These are phyloP conservation scores for Cordyceps cateniannulata DNA, from an alignment of 2,329 filamentous ascomycete genomes.

Conservation along the genomic window DNA sequence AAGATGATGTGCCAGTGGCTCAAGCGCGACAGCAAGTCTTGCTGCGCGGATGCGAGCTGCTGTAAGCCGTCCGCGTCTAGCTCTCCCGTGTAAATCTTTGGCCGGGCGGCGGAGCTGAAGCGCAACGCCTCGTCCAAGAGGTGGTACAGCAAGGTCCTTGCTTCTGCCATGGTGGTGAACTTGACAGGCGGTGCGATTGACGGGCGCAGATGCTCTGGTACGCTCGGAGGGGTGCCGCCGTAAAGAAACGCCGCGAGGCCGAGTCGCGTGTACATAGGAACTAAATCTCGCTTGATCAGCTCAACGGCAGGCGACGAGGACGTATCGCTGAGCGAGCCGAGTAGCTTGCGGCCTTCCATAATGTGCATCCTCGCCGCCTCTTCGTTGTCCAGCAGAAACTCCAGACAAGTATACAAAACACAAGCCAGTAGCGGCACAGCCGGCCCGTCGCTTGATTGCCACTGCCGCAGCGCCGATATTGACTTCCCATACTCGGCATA, in stretches of 20 bases:
- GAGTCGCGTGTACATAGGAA: slow-evolving; percentile 38
- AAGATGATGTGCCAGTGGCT: slow-evolving; percentile 27
- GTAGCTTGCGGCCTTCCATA: slow-evolving; percentile 35
- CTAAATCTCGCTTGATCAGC: slow-evolving; percentile 33
- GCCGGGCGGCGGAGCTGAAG: slow-evolving; percentile 25
- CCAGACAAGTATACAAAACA: slow-evolving; percentile 46
- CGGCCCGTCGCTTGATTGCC: slow-evolving; percentile 25
- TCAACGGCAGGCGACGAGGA: slow-evolving; percentile 27
- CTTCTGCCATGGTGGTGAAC: slow-evolving; percentile 29
- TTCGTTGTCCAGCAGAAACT: slow-evolving; percentile 46
- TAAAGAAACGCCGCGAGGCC: slow-evolving; percentile 36
- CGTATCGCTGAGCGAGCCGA: slow-evolving; percentile 26
- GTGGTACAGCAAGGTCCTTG: slow-evolving; percentile 27
- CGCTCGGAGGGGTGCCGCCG: slow-evolving; percentile 29
- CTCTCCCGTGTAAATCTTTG: slow-evolving; percentile 21
- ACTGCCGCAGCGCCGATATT: slow-evolving; percentile 35
- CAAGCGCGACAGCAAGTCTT: slow-evolving; percentile 25
- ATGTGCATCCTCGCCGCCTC: slow-evolving; percentile 39
- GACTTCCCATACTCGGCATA: slow-evolving; percentile 41
- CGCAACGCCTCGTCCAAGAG: slow-evolving; percentile 34
- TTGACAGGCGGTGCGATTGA: slow-evolving; percentile 25
- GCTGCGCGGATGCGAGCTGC: slow-evolving; percentile 25
- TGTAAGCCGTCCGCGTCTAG: slow-evolving; percentile 20
- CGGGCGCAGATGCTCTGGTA: slow-evolving; percentile 29
- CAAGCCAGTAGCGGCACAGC: slow-evolving; percentile 37